Base-by-base conservation (phyloP, 2,329 filamentous ascomycete species). In the Beauveria sp. region DNA sequence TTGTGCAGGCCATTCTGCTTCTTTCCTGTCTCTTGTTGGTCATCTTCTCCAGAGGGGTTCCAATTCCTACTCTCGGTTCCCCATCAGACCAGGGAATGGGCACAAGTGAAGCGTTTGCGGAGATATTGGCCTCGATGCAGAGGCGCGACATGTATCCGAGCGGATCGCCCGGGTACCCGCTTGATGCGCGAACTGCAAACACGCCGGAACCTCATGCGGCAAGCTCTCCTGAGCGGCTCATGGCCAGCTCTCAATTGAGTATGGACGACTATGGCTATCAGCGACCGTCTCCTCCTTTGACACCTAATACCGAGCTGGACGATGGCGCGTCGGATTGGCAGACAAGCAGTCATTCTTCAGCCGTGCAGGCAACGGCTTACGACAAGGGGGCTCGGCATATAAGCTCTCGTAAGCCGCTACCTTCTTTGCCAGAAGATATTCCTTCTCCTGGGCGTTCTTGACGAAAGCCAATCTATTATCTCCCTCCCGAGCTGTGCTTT, bases 21-120 rank as follows among this genome's bases (percentile, higher is more conserved):
- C 83, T 98, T 0, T 86, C 93, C 51, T 96, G 92, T 67, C 84
- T 99, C 10, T 87, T 90, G 0, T 81, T 99, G 1, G 90, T 97
- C 24, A 87, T 98, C 43, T 97, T 98, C 71, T 86, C 83, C 14
- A 77, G 84, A 26, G 79, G 81, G 18, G 74, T 79, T 5, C 73
- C 75, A 20, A 66, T 74, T 3, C 70, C 73, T 1, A 73, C 73
- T 46, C 63, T 74, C 10, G 67, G 67, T 0, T 68, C 72, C 6
- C 60, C 71, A 3, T 63, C 68, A 5, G 73, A 74, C 16, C 71
- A 73, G 52, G 51, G 60, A 18, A 63, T 61, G 18, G 58, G 47
- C 28, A 58, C 60, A 26, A 53, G 64, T 1, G 53, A 67, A 30
- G 61, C 66, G 6, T 72, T 68, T 52, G 63, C 67, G 6, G 62